These are phyloP conservation scores for Aspergillus brunneoviolaceus DNA, from an alignment of 2,329 filamentous ascomycete genomes.

Conservation along the genomic window DNA sequence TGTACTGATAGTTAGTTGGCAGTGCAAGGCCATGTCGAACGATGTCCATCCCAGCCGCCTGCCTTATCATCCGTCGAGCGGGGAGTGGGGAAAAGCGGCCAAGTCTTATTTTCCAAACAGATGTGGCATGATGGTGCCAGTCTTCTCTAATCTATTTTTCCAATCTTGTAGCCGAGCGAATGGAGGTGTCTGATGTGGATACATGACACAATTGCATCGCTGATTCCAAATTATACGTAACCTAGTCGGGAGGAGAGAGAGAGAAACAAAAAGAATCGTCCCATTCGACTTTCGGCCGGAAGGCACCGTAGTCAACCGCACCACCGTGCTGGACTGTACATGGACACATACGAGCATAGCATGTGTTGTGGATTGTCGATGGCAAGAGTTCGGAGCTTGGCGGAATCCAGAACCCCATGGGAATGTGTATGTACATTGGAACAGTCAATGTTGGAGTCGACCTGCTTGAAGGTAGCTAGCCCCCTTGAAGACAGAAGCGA, in stretches of 20 bases:
- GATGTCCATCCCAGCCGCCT: too few species aligned
- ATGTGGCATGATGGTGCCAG: conserved; percentile 13
- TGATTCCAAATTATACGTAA: conserved; percentile 11
- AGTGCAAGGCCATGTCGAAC: background rate
- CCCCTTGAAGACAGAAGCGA: too few species aligned
- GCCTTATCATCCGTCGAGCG: background rate
- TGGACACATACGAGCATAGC: too few species aligned
- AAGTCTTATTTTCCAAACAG: background rate
- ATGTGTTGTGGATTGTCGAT: background rate
- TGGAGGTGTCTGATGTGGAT: background rate
- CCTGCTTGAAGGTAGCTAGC: too few species aligned
- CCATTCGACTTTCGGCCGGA: background rate
- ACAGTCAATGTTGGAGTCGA: too few species aligned
- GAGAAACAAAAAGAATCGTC: too few species aligned
- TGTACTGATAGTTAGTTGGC: background rate
- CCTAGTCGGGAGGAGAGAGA: too few species aligned
- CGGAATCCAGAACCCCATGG: too few species aligned
- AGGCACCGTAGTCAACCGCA: background rate
- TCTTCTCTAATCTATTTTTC: background rate
- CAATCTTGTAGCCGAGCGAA: background rate
- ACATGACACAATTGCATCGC: conserved; percentile 3
- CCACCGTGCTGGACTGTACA: too few species aligned
- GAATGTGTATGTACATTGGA: too few species aligned
- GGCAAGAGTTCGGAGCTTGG: too few species aligned
- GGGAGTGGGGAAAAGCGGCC: background rate